Conservation (phyloP, 225 moss, liverwort and hornwort genomes). For the Pleurozium schreberi region DNA sequence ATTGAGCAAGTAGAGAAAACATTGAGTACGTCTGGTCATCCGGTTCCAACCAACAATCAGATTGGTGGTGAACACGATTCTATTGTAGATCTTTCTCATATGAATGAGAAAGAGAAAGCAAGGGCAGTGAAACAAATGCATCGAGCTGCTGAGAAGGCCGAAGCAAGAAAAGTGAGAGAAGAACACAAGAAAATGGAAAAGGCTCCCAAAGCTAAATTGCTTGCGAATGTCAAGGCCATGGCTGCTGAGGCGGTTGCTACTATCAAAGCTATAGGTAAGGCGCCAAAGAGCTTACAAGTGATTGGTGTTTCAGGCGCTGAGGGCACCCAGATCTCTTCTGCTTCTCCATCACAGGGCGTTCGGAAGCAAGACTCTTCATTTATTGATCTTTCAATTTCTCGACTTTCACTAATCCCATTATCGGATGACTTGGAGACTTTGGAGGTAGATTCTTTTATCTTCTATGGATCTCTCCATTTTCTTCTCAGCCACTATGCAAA, state of each 20-base stretch:
- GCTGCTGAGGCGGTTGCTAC: fast-evolving
- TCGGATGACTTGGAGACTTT: fast-evolving
- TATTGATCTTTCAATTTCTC: not conserved
- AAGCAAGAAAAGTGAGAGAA: fast-evolving
- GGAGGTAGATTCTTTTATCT: not conserved
- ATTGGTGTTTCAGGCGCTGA: fast-evolving
- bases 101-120: fast-evolving
- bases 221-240: not conserved
- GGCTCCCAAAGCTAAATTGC: fast-evolving
- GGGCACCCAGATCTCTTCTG: fast-evolving
- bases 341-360: not conserved
- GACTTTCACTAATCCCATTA: not conserved
- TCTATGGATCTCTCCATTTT: fast-evolving
- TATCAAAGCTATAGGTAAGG: not conserved
- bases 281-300: fast-evolving
- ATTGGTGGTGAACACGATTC: fast-evolving
- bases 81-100: fast-evolving
- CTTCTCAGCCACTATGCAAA: fast-evolving
- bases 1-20: not conserved
- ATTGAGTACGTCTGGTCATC: fast-evolving
- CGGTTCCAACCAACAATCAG: fast-evolving
- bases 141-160: fast-evolving
- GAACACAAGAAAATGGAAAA: fast-evolving
- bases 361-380: not conserved
- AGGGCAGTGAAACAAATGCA: not conserved